These are phyloP conservation scores for Oryza nivara DNA, from an alignment of 176 grass and related monocot species.

Conservation along the genomic window DNA sequence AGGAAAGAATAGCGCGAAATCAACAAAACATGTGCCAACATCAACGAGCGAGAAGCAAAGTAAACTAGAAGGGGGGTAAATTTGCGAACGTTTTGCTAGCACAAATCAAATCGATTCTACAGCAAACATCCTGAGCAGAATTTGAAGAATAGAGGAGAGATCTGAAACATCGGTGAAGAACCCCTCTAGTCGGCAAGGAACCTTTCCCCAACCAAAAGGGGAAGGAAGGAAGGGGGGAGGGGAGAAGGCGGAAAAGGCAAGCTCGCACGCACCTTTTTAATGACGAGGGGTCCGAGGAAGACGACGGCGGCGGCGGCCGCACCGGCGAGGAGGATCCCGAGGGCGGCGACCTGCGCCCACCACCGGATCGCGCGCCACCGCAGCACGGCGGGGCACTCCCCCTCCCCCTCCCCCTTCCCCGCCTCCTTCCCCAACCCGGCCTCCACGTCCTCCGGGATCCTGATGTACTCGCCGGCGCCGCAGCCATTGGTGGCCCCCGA, in stretches of 20 bases:
- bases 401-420: constrained; percentile 46
- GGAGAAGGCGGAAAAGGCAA: background rate
- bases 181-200: constrained; percentile 6
- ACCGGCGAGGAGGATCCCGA: constrained; percentile 51
- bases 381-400: constrained; percentile 52
- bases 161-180: constrained; percentile 25
- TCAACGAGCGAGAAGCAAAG: background rate
- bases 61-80: background rate
- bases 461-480: constrained; percentile 54
- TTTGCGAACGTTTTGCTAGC: background rate
- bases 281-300: constrained; percentile 60
- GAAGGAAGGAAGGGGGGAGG: background rate
- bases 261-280: constrained; percentile 52
- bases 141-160: background rate
- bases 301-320: constrained; percentile 44
- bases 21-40: constrained; percentile 27
- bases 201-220: background rate
- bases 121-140: background rate
- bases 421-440: constrained; percentile 17
- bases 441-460: constrained; percentile 53
- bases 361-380: constrained; percentile 64
- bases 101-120: constrained; percentile 31
- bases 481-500: constrained; percentile 54
- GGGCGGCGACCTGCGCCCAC: constrained; percentile 65
- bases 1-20: background rate